A percentile compares a stretch with the other conserved stretches of the same genome.
phyloP scores from a whole-genome alignment of 208 protist genomes.

The Acanthamoeba divionensis region DNA sequence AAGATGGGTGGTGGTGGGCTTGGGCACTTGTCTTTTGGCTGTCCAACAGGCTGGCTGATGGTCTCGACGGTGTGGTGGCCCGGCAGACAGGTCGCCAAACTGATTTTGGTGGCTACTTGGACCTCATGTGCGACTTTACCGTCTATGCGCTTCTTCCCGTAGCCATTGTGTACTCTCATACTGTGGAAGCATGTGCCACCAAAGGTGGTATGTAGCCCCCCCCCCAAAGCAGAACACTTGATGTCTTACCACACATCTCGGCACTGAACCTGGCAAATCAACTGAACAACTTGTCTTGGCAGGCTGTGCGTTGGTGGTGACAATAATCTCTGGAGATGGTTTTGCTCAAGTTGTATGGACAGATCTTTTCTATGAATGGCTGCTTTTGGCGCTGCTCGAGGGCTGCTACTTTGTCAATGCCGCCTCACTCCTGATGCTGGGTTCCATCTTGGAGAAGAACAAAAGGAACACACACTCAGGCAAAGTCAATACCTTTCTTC shows the following conservation, averaged over 20 bases:
- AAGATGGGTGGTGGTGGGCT: too few relatives aligned
- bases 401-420: slow-evolving; percentile 54
- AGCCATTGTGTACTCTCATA: background rate
- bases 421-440: background rate
- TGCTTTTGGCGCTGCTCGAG: background rate
- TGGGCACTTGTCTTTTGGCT: slow-evolving; percentile 14
- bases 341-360: too few relatives aligned
- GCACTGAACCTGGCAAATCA: too few relatives aligned
- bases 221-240: too few relatives aligned
- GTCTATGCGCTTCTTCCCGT: slow-evolving; percentile 32
- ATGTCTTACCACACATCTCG: too few relatives aligned
- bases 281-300: too few relatives aligned
- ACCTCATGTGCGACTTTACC: slow-evolving; percentile 35
- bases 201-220: background rate
- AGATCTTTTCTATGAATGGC: too few relatives aligned
- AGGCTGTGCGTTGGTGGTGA: too few relatives aligned
- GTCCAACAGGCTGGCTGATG: background rate
- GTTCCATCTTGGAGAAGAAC: slow-evolving; percentile 32
- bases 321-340: too few relatives aligned
- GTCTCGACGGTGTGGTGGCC: slow-evolving; percentile 21
- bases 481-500: too few relatives aligned
- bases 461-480: too few relatives aligned
- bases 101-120: slow-evolving; percentile 45
- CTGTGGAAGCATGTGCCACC: background rate
- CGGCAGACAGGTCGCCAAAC: background rate